Evolutionary conservation across 1,284 basidiomycete genomes (phyloP).

Genomic region (Malassezia arunalokei): DNA sequence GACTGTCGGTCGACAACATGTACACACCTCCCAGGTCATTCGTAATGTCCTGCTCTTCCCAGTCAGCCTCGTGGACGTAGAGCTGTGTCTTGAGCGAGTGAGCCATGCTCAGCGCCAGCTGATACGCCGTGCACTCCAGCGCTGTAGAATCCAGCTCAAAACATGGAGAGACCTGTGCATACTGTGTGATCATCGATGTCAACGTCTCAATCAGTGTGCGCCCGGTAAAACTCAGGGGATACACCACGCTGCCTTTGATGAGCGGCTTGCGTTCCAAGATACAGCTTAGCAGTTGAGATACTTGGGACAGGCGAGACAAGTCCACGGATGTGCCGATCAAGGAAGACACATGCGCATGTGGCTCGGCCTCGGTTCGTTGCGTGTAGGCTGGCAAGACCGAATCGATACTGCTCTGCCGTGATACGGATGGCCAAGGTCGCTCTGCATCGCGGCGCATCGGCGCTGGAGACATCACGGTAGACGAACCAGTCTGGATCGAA

Average conservation of each 20-base stretch:
- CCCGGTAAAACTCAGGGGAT: slow-evolving; percentile 41
- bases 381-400: background rate
- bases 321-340: slow-evolving; percentile 53
- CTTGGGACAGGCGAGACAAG: slow-evolving; percentile 69
- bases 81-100: slow-evolving; percentile 78
- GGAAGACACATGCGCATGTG: background rate
- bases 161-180: slow-evolving; percentile 15
- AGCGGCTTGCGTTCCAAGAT: slow-evolving; percentile 72
- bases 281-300: slow-evolving; percentile 74
- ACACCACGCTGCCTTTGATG: slow-evolving; percentile 50
- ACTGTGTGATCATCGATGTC: slow-evolving; percentile 20
- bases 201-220: slow-evolving; percentile 36
- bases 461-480: too few species aligned
- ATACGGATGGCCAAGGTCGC: too few species aligned
- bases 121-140: slow-evolving; percentile 48
- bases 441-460: too few species aligned
- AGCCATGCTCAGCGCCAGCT: slow-evolving; percentile 71
- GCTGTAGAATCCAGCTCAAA: slow-evolving; percentile 4
- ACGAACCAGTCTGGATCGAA: too few species aligned
- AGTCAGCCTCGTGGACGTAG: slow-evolving; percentile 94
- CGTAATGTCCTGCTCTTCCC: slow-evolving; percentile 69
- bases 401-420: background rate
- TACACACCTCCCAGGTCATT: slow-evolving; percentile 91
- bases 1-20: slow-evolving; percentile 74
- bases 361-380: background rate